Percentiles rank a stretch among this genome's conserved stretches.
Conservation (phyloP, 768 basidiomycete species). For the Leccinum variicolor region DNA sequence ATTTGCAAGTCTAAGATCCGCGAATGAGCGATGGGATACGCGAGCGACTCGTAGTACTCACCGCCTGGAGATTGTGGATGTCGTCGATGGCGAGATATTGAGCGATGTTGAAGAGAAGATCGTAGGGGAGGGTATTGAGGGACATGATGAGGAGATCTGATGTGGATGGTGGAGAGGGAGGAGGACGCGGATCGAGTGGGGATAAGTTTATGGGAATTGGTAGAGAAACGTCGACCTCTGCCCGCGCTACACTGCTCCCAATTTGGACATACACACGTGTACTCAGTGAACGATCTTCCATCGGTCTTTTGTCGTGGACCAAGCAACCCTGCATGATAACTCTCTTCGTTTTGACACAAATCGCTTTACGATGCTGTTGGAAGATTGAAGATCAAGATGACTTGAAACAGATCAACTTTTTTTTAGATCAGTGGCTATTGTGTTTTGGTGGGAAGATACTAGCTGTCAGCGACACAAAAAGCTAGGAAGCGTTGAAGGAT, state of each 20-base stretch:
- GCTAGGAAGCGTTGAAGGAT: no score
- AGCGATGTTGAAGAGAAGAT: constrained; percentile 66
- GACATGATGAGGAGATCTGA: constrained; percentile 19
- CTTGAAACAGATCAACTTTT: no score
- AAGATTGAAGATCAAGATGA: no score
- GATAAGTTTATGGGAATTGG: constrained; percentile 9
- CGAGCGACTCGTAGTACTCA: constrained; percentile 34
- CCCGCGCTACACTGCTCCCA: neutral
- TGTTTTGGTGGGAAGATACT: no score
- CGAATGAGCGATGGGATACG: neutral
- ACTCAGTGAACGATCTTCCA: no score
- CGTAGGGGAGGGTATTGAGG: constrained; percentile 56
- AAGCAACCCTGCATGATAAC: no score
- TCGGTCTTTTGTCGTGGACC: no score
- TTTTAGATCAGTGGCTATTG: no score
- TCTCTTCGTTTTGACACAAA: no score
- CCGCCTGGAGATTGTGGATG: constrained; percentile 57
- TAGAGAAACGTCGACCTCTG: neutral
- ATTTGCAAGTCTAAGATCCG: constrained; percentile 52
- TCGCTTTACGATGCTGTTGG: no score
- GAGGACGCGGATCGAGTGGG: constrained; percentile 12
- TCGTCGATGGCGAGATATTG: constrained; percentile 59
- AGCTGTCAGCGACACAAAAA: no score
- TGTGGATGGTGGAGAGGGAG: neutral
- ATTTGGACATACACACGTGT: neutral